Conservation (phyloP, 1,139 yeast species). For the Nakaseomyces delphensis region DNA sequence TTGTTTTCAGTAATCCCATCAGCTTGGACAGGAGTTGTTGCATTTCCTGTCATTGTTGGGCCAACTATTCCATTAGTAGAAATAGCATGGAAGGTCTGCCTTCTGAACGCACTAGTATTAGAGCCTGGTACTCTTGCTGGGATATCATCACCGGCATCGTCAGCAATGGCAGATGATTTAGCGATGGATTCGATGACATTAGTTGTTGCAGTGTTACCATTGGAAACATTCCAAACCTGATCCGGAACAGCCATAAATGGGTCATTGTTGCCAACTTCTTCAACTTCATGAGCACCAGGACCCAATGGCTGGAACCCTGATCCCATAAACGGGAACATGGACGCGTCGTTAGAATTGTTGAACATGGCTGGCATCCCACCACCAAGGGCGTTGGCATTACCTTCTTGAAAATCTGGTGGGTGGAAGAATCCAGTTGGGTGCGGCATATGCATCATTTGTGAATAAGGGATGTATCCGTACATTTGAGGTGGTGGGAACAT, state of each 20-base stretch:
- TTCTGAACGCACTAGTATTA: constrained; percentile 24
- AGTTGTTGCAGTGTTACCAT: constrained; percentile 2
- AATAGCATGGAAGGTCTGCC: constrained; percentile 37
- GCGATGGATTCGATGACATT: constrained; percentile 9
- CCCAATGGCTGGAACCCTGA: constrained; percentile 10
- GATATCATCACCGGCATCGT: constrained; percentile 10
- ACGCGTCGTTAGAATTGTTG: constrained; percentile 16
- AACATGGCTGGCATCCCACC: constrained; percentile 17
- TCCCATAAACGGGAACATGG: constrained; percentile 15
- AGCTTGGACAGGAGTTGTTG: constrained; percentile 6
- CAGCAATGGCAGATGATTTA: constrained; percentile 9
- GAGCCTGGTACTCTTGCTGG: constrained; percentile 12
- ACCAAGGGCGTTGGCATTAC: neutral
- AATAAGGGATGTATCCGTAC: constrained; percentile 27
- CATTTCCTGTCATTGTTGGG: constrained; percentile 8
- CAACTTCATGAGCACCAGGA: constrained; percentile 7
- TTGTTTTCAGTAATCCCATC: constrained; percentile 9
- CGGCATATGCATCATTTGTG: constrained; percentile 31
- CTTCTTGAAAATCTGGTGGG: constrained; percentile 19
- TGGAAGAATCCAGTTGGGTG: constrained; percentile 27
- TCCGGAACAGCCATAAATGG: constrained; percentile 11
- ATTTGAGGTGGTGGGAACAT: constrained; percentile 25
- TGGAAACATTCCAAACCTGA: constrained; percentile 14
- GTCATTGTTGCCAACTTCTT: constrained; percentile 1
- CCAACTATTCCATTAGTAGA: constrained; percentile 32